phyloP scores from a whole-genome alignment of 345 rosid species.

The Psidium friedrichsthalianum region DNA sequence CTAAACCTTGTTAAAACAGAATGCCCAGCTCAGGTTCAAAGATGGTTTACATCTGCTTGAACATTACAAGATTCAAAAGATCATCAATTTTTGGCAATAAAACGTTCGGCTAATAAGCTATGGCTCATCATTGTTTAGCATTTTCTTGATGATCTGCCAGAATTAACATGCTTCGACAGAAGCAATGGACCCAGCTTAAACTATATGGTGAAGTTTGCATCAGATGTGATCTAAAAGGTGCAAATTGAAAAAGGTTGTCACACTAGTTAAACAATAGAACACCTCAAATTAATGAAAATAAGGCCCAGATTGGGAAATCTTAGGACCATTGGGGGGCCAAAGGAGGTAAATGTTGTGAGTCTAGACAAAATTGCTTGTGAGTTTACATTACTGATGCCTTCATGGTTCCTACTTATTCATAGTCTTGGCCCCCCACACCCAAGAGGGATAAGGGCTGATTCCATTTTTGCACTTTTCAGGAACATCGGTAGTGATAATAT shows the following conservation, averaged over 20 bases:
- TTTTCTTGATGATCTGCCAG: background rate
- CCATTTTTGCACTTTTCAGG: background rate
- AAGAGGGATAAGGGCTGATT: background rate
- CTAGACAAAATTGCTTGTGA: background rate
- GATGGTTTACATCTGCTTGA: background rate
- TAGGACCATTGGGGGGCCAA: background rate
- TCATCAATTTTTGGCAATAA: background rate
- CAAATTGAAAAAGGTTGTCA: background rate
- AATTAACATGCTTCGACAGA: background rate
- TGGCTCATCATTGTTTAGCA: background rate
- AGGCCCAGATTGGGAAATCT: background rate
- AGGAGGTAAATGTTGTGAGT: background rate
- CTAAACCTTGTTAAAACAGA: background rate
- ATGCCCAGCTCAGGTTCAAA: background rate
- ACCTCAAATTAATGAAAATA: background rate
- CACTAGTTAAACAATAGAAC: background rate
- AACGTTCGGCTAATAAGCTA: background rate
- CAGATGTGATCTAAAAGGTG: background rate
- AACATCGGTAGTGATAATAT: background rate
- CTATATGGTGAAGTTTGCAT: background rate
- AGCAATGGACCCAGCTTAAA: background rate
- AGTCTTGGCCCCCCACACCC: background rate
- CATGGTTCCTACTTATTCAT: background rate
- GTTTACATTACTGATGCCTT: background rate
- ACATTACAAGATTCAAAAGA: background rate